Base-by-base conservation (phyloP, 2,329 filamentous ascomycete genomes). In the Grosmannia clavigera region DNA sequence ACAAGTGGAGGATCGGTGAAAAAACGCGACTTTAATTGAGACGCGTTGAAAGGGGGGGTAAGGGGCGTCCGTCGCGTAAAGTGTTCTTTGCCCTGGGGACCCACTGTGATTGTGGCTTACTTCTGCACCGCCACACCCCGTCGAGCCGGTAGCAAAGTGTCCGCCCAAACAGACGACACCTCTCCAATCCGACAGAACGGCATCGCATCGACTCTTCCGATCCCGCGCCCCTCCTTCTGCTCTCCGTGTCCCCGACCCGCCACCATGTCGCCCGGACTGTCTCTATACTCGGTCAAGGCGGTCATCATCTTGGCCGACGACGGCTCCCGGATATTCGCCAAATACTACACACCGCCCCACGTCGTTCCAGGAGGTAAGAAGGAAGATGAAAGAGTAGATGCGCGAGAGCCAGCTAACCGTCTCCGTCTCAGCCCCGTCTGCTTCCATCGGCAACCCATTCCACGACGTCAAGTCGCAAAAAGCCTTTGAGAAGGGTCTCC, bases 401-500 rank as follows among this genome's bases (percentile, higher is more conserved):
- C 4, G 6, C 10, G 12, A 31, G 52, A n/a, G n/a, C 12, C 7
- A 12, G 31, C 40, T 56, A 31, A 52, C 46, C 12, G 33, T 35
- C 33, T 2, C 12, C 22, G 22, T 22, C 22, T 22, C 22, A 11
- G 14, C 35, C 57, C 52, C 27, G 29, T 4, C 62, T 9, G 16
- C 60, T 19, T 2, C 63, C 46, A 5, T 56, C 63, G 58, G 66
- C 48, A 27, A 27, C 71, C 90, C 92, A 27, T 97, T 96, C 74
- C 80, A 89, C 61, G 90, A 90, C 61, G 75, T 94, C 60, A 96
- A 96, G 78, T 85, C 95, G 67, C 94, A 99, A 76, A 96, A 95
- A 74, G 82, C 88, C 2, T 99, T 99, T 70, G 94, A 99, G 75
- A 96, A 96, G 78, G 94, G 92, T 6, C 82, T 99, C 48, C 77